Evolutionary conservation across 2,329 filamentous ascomycete genomes (phyloP).

Genomic region (Penicillium hordei): DNA sequence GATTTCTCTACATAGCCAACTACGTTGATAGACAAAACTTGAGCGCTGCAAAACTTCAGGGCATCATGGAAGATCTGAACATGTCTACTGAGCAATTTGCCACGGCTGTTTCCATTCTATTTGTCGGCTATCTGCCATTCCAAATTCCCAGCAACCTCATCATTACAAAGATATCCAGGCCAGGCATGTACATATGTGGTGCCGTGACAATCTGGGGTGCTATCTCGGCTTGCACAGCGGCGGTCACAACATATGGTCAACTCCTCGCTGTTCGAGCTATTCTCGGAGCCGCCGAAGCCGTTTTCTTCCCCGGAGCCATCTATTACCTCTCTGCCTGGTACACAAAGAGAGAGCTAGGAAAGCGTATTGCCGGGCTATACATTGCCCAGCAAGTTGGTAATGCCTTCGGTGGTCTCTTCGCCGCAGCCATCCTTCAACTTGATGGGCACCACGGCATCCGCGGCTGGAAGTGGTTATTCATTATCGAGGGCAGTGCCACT

Average conservation of each 20-base stretch:
- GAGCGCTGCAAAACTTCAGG: constrained; percentile 42
- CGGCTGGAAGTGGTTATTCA: constrained; percentile 33
- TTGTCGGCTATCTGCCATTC: constrained; percentile 30
- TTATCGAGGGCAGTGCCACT: constrained; percentile 31
- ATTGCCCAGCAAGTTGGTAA: constrained; percentile 30
- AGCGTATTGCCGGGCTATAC: constrained; percentile 34
- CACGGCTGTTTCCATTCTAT: constrained; percentile 29
- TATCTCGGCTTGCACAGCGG: constrained; percentile 58
- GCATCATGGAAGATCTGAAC: constrained; percentile 42
- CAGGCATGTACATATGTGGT: constrained; percentile 52
- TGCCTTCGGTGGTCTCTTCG: constrained; percentile 30
- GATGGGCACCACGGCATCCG: constrained; percentile 23
- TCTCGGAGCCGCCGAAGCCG: constrained; percentile 63
- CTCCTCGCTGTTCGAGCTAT: constrained; percentile 60
- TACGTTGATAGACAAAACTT: constrained; percentile 44
- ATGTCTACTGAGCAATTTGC: constrained; percentile 40
- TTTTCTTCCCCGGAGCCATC: constrained; percentile 53
- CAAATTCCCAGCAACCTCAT: constrained; percentile 51
- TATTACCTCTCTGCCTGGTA: constrained; percentile 46
- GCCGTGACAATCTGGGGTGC: constrained; percentile 62
- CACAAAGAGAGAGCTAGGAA: constrained; percentile 35
- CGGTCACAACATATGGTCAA: constrained; percentile 53
- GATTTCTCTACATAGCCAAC: constrained; percentile 44
- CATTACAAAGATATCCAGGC: constrained; percentile 53
- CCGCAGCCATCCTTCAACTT: constrained; percentile 27